Conservation (phyloP, 78 protist genomes). For the Chrysochromulina tobinii region DNA sequence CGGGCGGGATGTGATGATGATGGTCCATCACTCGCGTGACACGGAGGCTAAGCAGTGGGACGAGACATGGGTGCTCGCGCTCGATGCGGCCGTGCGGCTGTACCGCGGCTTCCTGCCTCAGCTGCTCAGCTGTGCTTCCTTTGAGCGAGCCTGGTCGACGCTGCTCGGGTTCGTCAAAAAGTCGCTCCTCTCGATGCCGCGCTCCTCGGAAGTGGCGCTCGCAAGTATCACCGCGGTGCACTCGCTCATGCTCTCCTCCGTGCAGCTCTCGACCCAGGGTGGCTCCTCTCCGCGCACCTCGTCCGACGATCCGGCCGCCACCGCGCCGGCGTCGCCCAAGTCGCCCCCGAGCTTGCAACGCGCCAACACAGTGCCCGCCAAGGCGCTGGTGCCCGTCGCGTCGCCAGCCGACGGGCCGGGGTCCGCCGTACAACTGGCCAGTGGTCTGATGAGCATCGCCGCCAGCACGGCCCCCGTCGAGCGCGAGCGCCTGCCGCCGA, state of each 20-base stretch:
- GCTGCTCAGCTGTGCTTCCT: neutral
- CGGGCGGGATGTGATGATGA: constrained; percentile 15
- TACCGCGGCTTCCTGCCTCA: neutral
- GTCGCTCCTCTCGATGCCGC: neutral
- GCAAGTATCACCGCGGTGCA: neutral
- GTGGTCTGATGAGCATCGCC: neutral
- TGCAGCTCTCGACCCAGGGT: too few species aligned
- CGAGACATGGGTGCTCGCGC: constrained; percentile 16
- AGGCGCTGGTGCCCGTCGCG: too few species aligned
- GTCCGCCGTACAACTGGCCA: too few species aligned
- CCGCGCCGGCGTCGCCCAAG: too few species aligned
- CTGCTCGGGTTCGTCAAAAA: neutral
- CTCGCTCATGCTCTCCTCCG: too few species aligned
- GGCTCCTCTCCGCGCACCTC: too few species aligned
- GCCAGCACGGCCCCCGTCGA: neutral
- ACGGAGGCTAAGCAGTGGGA: constrained; percentile 42
- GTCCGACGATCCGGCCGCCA: too few species aligned
- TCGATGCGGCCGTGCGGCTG: neutral
- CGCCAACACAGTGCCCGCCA: too few species aligned
- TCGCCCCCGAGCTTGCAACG: too few species aligned
- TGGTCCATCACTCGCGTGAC: constrained; percentile 44
- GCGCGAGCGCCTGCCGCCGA: neutral
- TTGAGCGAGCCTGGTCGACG: neutral
- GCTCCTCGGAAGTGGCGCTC: neutral
- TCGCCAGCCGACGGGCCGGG: too few species aligned